Evolutionary conservation across 371 early-diverging fungal species (phyloP), one percentile per base, ranked within the genome.

Genomic region (Sporodiniella umbellata): DNA sequence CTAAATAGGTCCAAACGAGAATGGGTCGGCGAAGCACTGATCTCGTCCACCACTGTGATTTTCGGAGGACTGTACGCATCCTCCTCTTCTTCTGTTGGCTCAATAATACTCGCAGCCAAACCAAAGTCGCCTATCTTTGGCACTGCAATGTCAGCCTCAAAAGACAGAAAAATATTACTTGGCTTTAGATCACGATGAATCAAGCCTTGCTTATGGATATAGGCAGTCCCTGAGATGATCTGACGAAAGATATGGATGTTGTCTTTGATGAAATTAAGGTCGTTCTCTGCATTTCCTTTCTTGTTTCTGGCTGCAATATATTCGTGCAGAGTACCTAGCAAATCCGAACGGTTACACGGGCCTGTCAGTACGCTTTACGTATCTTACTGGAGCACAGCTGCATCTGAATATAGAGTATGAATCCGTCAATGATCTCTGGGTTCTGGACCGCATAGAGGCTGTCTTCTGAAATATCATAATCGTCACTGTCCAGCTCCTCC

Each of bases 111-210:
- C 1, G 85, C 83, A 8, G 88, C 92, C 42, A 94, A 68, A 4
- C 94, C 94, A 73, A 94, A 94, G 62, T 94, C 94, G 2, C 94
- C 93, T 53, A 94, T 86, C 51, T 87, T 94, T 1, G 85, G 83
- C 1, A 80, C 60, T 62, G 80, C 68, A n/a, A 50, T 51, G 42
- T 78, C 80, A 11, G 55, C 47, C 15, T 67, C 62, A 26, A 52
- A 54, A 21, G 68, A 66, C 44, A 90, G 54, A 48, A 92, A 85
- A 14, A 91, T 85, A 60, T 92, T 92, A 38, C 84, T 79, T 4
- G 92, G 92, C 42, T 90, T 92, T 42, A 92, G 40, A 51, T 92
- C 93, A 19, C 92, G 78, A 57, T 90, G 90, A 19, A 92, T 85
- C 48, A 85, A 64, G 10, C 85, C 85, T 53, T 79, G 82, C 22